Base-by-base conservation (phyloP, 768 basidiomycete species). In the Dioszegia crocea region DNA sequence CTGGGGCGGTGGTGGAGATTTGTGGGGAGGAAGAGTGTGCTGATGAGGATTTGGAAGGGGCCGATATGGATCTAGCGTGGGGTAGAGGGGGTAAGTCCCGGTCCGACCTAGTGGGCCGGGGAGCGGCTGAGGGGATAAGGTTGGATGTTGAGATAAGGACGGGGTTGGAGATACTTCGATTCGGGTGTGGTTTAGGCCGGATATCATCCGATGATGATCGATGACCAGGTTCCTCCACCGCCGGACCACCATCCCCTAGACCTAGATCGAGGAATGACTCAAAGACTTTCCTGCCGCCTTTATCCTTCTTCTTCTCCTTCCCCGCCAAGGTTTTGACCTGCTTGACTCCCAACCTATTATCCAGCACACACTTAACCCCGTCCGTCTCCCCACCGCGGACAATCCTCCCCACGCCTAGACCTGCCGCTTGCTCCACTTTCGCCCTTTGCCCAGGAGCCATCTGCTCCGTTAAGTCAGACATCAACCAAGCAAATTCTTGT, bases 401-500 rank as follows among this genome's bases (percentile, higher is more conserved):
- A 57, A 4, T 23, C 21, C 39, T 51, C 36, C 44, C 53, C 16
- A 27, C 23, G 24, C 52, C 46, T 40, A 52, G 11, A 19, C 43
- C 52, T 10, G 46, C 59, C 27, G 43, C 52, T 3, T 23, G 40
- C 33, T 39, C 47, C 24, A 29, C 27, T 21, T 27, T 24, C 47
- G 27, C 29, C 46, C 33, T 11, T 23, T 50, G 38, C 36, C 31
- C 40, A 38, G 17, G 39, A 21, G 54, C 53, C 11, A 50, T 11
- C 24, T 47, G 19, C 55, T 45, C 19, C 53, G 54, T 24, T 31
- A 61, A 31, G 33, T 72, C 70, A 24, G 59, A 59, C 68, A 73
- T 64, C 31, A 73, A 56, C 71, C 67, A 70, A 3, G 71, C 71
- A 46, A 73, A 73, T 43, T 73, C 71, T 30, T 67, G 63, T 54